Conservation (phyloP, 1,284 basidiomycete genomes). For the Earliella scabrosa region DNA sequence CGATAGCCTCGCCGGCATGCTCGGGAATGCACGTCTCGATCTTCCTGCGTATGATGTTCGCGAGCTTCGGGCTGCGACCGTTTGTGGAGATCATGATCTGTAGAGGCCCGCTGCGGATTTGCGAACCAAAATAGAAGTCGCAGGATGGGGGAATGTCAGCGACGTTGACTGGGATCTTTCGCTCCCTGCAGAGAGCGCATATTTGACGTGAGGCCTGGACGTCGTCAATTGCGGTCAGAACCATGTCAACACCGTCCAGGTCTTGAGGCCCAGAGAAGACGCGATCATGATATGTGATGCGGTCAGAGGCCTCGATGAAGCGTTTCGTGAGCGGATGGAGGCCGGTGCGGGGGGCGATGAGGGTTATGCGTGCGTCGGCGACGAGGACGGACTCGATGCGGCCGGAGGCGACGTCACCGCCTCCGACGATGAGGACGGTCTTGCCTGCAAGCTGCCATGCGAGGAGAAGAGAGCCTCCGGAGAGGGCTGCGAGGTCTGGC, state of each 20-base stretch:
- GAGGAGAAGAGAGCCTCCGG: constrained; percentile 76
- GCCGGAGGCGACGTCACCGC: constrained; percentile 85
- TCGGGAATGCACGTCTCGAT: constrained; percentile 76
- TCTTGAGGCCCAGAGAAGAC: constrained; percentile 63
- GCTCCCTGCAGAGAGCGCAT: constrained; percentile 70
- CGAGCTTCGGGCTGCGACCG: constrained; percentile 91
- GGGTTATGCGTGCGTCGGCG: constrained; percentile 63
- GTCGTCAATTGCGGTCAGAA: constrained; percentile 94
- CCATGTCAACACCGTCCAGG: constrained; percentile 80
- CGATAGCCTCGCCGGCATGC: constrained; percentile 80
- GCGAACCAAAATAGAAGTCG: constrained; percentile 98
- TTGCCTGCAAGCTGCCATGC: constrained; percentile 89
- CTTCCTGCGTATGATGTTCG: constrained; percentile 78
- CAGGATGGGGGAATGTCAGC: constrained; percentile 95
- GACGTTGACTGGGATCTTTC: constrained; percentile 89
- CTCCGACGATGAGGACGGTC: constrained; percentile 85
- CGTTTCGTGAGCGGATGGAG: constrained; percentile 62
- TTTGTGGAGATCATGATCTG: constrained; percentile 98
- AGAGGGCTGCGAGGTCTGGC: constrained; percentile 28
- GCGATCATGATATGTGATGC: constrained; percentile 77
- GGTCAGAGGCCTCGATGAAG: constrained; percentile 53
- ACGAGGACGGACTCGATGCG: constrained; percentile 75
- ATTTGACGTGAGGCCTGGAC: constrained; percentile 74
- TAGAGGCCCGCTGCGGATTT: constrained; percentile 88
- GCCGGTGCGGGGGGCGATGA: constrained; percentile 65